Percentiles rank a stretch among this genome's conserved stretches.
Conservation (phyloP, 2,329 filamentous ascomycete genomes). For the Paecilomyces sp. region DNA sequence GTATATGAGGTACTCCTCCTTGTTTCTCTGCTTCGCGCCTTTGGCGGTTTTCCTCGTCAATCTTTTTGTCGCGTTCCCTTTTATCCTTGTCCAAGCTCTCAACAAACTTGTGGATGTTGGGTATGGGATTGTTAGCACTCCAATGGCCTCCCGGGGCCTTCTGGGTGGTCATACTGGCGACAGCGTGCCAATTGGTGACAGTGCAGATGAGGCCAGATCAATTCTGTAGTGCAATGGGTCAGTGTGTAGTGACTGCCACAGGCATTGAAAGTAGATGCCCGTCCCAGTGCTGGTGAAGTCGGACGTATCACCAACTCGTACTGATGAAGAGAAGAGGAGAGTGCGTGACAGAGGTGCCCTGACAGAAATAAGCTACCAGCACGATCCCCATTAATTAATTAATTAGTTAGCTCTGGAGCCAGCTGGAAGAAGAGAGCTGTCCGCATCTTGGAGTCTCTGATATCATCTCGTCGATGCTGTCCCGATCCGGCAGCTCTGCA, state of each 20-base stretch:
- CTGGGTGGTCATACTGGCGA: constrained; percentile 35
- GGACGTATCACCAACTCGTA: not conserved
- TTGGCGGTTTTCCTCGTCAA: constrained; percentile 52
- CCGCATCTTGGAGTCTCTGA: not conserved
- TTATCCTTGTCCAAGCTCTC: constrained; percentile 73
- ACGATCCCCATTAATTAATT: no score
- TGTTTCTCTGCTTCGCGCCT: constrained; percentile 25
- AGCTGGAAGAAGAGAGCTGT: no score
- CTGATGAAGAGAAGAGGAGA: not conserved
- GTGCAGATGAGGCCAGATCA: not conserved
- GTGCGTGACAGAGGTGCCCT: not conserved
- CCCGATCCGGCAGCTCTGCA: not conserved
- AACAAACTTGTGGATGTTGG: constrained; percentile 80
- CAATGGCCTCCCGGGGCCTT: constrained; percentile 62
- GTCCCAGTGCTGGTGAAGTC: not conserved
- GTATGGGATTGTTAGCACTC: constrained; percentile 74
- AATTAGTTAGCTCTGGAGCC: no score
- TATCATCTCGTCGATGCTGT: not conserved
- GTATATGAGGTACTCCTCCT: constrained; percentile 35
- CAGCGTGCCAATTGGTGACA: not conserved
- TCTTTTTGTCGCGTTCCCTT: constrained; percentile 61
- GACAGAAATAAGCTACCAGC: not conserved
- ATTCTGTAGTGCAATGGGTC: not conserved
- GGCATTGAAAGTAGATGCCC: not conserved
- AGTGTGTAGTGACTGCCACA: not conserved